phyloP scores from a whole-genome alignment of 305 asterid genomes.

The Fraxinus dipetala region DNA sequence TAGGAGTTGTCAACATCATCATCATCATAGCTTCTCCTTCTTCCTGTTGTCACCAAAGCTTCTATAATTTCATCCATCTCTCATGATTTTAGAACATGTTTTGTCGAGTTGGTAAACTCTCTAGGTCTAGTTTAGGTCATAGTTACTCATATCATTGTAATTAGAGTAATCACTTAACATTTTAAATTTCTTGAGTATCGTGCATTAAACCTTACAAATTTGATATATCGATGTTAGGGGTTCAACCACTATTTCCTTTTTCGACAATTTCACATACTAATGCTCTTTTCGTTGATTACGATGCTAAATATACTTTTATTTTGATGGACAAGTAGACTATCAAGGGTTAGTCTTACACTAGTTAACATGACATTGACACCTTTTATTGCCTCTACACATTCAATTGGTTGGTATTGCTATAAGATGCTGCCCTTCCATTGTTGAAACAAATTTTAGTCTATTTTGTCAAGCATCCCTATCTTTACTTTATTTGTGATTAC shows the following conservation, averaged over 20 bases:
- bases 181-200: background rate
- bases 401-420: background rate
- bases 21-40: background rate
- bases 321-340: background rate
- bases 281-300: background rate
- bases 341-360: background rate
- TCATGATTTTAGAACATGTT: background rate
- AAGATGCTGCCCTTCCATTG: background rate
- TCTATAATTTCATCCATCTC: background rate
- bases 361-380: background rate
- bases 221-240: background rate
- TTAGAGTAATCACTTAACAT: background rate
- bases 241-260: background rate
- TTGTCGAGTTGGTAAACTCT: background rate
- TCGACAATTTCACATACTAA: background rate
- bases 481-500: background rate
- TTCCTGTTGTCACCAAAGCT: background rate
- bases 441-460: background rate
- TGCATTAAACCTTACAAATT: background rate
- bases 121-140: background rate
- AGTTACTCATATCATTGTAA: background rate
- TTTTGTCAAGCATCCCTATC: background rate
- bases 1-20: background rate
- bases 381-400: background rate
- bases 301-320: background rate